Evolutionary conservation across 2,329 filamentous ascomycete genomes (phyloP).

Genomic region (Diaporthe aspalathi): DNA sequence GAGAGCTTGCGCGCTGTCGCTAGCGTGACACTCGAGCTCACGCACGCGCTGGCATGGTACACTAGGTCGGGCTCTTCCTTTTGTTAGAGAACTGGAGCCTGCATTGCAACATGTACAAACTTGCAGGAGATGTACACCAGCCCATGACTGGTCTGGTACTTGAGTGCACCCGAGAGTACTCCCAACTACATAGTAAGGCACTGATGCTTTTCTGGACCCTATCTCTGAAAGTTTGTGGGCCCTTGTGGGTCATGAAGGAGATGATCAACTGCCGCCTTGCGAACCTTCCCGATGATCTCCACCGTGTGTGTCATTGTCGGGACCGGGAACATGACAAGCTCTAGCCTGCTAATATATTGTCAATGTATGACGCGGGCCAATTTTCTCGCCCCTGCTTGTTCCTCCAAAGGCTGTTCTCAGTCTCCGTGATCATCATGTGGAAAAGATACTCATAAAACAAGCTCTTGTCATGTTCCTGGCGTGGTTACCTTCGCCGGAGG

Average conservation of each 20-base stretch:
- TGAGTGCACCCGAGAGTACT: neutral
- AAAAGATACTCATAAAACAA: no score
- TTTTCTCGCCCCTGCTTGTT: no score
- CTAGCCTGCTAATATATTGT: neutral
- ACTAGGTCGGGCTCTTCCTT: neutral
- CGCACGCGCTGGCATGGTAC: neutral
- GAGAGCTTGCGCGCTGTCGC: neutral
- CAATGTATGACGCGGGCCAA: neutral
- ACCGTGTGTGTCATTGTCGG: constrained; percentile 8
- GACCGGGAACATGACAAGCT: neutral
- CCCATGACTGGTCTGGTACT: no score
- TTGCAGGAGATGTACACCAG: neutral
- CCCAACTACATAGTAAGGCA: neutral
- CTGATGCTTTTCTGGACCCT: neutral
- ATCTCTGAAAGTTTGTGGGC: neutral
- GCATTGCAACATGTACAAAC: neutral
- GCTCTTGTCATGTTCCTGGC: no score
- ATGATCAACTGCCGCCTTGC: neutral
- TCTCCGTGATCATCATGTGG: neutral
- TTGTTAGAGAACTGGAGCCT: neutral
- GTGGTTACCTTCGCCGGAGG: no score
- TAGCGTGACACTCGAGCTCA: constrained; percentile 7
- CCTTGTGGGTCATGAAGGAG: neutral
- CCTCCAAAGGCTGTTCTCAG: neutral
- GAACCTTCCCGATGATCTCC: neutral